Percentiles rank a stretch among this genome's conserved stretches.
phyloP scores from a whole-genome alignment of 78 protist genomes.

The Dictyostelium intermedium region DNA sequence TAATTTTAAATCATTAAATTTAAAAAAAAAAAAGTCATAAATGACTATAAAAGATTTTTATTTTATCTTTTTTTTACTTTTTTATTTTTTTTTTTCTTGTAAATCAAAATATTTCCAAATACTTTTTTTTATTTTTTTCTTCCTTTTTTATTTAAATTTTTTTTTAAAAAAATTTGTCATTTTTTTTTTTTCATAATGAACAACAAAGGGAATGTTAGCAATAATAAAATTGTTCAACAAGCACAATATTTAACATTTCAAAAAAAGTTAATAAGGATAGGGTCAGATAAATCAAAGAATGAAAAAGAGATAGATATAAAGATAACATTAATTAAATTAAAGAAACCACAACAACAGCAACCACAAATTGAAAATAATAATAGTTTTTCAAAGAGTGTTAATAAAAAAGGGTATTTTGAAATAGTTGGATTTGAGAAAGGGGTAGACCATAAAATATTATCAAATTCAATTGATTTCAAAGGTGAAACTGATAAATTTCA shows the following conservation, averaged over 20 bases:
- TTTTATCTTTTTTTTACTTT: too few relatives aligned
- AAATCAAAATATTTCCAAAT: too few relatives aligned
- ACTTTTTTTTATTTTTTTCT: not conserved
- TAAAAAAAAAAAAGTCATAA: too few relatives aligned
- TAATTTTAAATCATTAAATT: too few relatives aligned
- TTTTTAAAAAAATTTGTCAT: not conserved
- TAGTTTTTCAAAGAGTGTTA: not conserved
- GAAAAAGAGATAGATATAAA: not conserved
- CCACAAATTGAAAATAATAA: constrained; percentile 1
- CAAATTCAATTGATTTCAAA: not conserved
- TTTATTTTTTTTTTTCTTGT: too few relatives aligned
- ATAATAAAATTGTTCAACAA: not conserved
- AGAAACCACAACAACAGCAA: not conserved
- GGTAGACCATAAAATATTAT: not conserved
- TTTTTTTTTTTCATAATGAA: not conserved
- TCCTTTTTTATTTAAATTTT: not conserved
- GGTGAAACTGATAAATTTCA: not conserved
- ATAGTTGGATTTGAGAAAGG: not conserved
- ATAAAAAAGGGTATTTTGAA: constrained; percentile 8
- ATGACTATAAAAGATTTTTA: too few relatives aligned
- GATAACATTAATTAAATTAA: not conserved
- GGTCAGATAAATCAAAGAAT: not conserved
- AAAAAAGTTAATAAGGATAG: not conserved
- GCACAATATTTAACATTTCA: not conserved
- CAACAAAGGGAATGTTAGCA: not conserved